These are phyloP conservation scores for Chrysoporthe cubensis DNA, from an alignment of 2,329 filamentous ascomycete genomes.

Conservation along the genomic window DNA sequence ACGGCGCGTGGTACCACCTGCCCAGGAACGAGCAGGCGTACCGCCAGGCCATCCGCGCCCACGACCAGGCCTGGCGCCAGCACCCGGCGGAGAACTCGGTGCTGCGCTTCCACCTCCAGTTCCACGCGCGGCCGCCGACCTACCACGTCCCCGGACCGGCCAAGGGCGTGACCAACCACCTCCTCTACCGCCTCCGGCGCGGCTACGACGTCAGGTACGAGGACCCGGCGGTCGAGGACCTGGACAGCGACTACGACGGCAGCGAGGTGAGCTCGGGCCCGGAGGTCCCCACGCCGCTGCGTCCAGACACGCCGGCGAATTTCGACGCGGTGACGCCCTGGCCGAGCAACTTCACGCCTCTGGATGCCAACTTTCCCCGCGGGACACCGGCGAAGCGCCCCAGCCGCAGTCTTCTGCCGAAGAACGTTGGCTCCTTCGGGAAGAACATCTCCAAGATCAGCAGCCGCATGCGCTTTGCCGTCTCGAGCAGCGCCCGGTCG, in stretches of 20 bases:
- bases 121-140: too few species aligned
- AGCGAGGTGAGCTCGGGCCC: not conserved
- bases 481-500: not conserved
- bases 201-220: not conserved
- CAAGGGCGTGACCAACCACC: not conserved
- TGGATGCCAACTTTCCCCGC: not conserved
- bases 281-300: not conserved
- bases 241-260: not conserved
- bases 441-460: conserved; percentile 5
- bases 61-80: not conserved
- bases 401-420: not conserved
- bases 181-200: not conserved
- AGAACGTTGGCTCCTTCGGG: not conserved
- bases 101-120: not conserved
- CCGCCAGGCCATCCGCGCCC: not conserved
- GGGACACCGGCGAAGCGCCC: too few species aligned
- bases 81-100: not conserved
- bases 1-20: not conserved
- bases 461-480: not conserved
- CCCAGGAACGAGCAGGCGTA: not conserved
- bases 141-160: not conserved
- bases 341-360: not conserved
- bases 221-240: not conserved
- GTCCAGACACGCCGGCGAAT: not conserved
- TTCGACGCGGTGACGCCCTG: not conserved